A percentile compares a stretch with the other conserved stretches of the same genome.
Evolutionary conservation across 2,329 filamentous ascomycete genomes (phyloP).

Genomic region (Periconia sp.): DNA sequence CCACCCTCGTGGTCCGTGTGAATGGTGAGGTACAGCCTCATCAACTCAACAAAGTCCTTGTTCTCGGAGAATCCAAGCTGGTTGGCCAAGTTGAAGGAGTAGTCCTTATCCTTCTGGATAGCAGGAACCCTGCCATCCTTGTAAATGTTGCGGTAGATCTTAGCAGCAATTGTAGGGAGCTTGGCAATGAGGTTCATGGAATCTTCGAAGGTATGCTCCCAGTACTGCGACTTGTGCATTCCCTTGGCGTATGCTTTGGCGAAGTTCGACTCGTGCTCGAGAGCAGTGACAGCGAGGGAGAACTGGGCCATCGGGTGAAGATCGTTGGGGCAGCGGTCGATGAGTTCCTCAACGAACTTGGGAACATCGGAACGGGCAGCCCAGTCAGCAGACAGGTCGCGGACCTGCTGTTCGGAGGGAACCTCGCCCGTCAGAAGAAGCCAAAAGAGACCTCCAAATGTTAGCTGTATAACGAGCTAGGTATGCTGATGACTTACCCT

Average conservation of each 20-base stretch:
- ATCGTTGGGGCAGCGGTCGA: constrained; percentile 98
- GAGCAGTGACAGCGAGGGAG: constrained; percentile 94
- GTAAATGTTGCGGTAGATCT: constrained; percentile 99
- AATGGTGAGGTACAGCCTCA: constrained; percentile 99
- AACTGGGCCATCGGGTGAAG: constrained; percentile 99
- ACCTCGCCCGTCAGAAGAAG: constrained; percentile 98
- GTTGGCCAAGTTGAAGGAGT: constrained; percentile 99
- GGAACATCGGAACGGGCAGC: constrained; percentile 95
- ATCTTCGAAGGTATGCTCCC: constrained; percentile 99
- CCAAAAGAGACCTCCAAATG: constrained; percentile 87
- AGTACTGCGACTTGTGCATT: constrained; percentile 99
- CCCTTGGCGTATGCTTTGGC: constrained; percentile 99
- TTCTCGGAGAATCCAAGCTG: constrained; percentile 96
- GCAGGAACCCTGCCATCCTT: constrained; percentile 98
- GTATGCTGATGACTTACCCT: constrained; percentile 63
- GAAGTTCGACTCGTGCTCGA: constrained; percentile 98
- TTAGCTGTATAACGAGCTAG: too few relatives aligned
- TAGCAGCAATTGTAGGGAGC: constrained; percentile 95
- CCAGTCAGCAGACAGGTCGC: constrained; percentile 98
- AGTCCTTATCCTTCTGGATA: constrained; percentile 99
- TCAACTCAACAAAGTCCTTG: constrained; percentile 95
- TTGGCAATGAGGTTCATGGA: constrained; percentile 99
- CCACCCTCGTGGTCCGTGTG: constrained; percentile 99
- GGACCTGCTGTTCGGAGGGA: constrained; percentile 96
- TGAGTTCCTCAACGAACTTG: constrained; percentile 98